Percentiles rank a stretch among this genome's conserved stretches.
These are phyloP conservation scores for Lactarius akahatsu DNA, from an alignment of 768 basidiomycete genomes.

Conservation along the genomic window DNA sequence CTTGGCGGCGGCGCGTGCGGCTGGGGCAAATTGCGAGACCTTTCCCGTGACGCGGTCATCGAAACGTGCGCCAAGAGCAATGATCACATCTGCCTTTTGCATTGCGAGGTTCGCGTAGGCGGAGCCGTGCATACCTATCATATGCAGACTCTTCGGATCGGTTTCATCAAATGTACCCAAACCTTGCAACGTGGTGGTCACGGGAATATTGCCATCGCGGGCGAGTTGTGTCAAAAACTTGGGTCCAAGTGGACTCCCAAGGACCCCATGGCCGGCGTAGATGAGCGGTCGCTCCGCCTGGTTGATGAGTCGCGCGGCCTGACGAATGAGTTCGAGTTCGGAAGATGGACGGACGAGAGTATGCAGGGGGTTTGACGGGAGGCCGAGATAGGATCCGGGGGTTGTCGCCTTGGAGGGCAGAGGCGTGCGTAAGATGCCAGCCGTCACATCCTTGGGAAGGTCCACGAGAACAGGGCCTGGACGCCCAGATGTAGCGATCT, in stretches of 20 bases:
- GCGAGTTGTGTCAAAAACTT: slow-evolving; percentile 75
- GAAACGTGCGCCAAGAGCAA: slow-evolving; percentile 94
- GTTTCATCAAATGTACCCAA: slow-evolving; percentile 95
- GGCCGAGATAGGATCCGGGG: slow-evolving; percentile 69
- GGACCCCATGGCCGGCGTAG: slow-evolving; percentile 90
- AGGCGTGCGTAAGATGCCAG: slow-evolving; percentile 81
- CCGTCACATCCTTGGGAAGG: slow-evolving; percentile 98
- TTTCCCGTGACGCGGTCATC: slow-evolving; percentile 98
- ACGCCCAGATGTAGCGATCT: slow-evolving; percentile 95
- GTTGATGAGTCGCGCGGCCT: slow-evolving; percentile 90
- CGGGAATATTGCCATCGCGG: slow-evolving; percentile 89
- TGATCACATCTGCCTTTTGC: slow-evolving; percentile 96
- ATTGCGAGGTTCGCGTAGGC: slow-evolving; percentile 98
- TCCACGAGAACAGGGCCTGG: slow-evolving; percentile 98
- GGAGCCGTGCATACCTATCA: slow-evolving; percentile 98
- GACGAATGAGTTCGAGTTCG: slow-evolving; percentile 66
- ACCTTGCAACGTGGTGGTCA: slow-evolving; percentile 95
- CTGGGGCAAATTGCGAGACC: slow-evolving; percentile 86
- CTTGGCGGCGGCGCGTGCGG: slow-evolving; percentile 79
- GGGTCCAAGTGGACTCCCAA: slow-evolving; percentile 80
- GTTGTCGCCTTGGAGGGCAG: slow-evolving; percentile 85
- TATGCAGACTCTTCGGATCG: slow-evolving; percentile 82
- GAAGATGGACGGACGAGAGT: slow-evolving; percentile 38
- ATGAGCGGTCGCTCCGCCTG: slow-evolving; percentile 87
- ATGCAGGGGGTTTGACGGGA: slow-evolving; percentile 73